A percentile compares a stretch with the other conserved stretches of the same genome.
phyloP scores from a whole-genome alignment of 140 eudicot genomes.

The Senecio squalidus region DNA sequence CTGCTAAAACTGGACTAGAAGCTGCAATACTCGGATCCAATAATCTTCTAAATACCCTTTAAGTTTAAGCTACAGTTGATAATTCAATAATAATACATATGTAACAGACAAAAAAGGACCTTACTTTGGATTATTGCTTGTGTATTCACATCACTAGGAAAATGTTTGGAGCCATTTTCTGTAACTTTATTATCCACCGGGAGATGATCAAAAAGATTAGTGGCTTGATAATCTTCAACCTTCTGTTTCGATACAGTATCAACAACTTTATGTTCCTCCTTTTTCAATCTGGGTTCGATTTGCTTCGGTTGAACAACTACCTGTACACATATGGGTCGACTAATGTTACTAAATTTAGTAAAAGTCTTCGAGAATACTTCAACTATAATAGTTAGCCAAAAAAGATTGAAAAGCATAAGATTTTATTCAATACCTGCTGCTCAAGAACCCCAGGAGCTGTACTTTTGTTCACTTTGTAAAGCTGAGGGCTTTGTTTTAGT shows the following conservation, averaged over 20 bases:
- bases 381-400: not conserved
- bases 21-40: constrained; percentile 28
- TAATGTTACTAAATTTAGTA: not conserved
- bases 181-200: constrained; percentile 10
- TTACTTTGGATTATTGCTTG: constrained; percentile 41
- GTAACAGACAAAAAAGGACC: constrained; percentile 5
- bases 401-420: not conserved
- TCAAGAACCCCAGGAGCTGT: constrained; percentile 19
- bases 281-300: constrained; percentile 20
- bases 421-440: constrained; percentile 24
- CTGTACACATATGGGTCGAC: constrained; percentile 19
- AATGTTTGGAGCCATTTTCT: constrained; percentile 12
- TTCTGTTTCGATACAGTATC: constrained; percentile 25
- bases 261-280: constrained; percentile 15
- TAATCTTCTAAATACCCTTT: constrained; percentile 14
- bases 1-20: constrained; percentile 17
- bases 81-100: no score
- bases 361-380: not conserved
- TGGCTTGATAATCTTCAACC: constrained; percentile 36
- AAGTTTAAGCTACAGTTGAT: not conserved
- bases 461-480: constrained; percentile 9
- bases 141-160: constrained; percentile 14
- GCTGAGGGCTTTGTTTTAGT: constrained; percentile 30
- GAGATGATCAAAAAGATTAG: constrained; percentile 45
- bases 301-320: constrained; percentile 27